A percentile compares a stretch with the other conserved stretches of the same genome.
These are phyloP conservation scores for Auriscalpium orientale DNA, from an alignment of 768 basidiomycete genomes.

Conservation along the genomic window DNA sequence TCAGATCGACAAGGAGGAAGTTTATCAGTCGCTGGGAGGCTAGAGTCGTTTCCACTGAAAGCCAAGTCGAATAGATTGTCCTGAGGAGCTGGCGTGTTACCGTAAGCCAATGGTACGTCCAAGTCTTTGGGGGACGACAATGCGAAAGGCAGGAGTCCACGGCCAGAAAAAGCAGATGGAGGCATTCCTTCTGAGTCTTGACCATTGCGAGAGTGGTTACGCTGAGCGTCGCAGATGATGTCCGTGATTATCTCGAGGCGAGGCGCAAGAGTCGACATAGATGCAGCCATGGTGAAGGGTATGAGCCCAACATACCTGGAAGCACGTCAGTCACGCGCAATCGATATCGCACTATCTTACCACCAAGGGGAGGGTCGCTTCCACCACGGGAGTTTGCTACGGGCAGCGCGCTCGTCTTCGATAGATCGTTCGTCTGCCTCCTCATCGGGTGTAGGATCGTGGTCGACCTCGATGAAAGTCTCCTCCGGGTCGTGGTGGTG, in stretches of 20 bases:
- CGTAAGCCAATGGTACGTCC: not conserved
- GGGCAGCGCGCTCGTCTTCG: slow-evolving; percentile 15
- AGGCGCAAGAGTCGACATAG: slow-evolving; percentile 55
- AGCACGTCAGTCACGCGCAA: not conserved
- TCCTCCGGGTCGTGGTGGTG: slow-evolving; percentile 30
- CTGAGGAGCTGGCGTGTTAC: not conserved
- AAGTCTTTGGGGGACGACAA: not conserved
- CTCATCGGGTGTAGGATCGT: slow-evolving; percentile 13
- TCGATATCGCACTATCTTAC: slow-evolving; percentile 32
- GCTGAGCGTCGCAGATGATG: slow-evolving; percentile 52
- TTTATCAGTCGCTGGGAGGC: not conserved
- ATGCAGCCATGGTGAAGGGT: slow-evolving; percentile 49
- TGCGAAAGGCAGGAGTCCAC: not conserved
- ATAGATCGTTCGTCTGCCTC: slow-evolving; percentile 14
- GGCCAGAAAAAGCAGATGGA: not conserved
- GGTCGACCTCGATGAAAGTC: slow-evolving; percentile 19
- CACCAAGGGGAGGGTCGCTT: slow-evolving; percentile 67
- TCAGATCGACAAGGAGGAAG: not conserved
- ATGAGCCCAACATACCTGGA: slow-evolving; percentile 50
- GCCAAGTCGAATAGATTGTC: too few species aligned
- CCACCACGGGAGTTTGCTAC: slow-evolving; percentile 55
- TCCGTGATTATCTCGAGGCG: slow-evolving; percentile 68
- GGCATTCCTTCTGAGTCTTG: not conserved
- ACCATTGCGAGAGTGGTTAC: not conserved
- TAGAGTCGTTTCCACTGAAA: not conserved